Evolutionary conservation across 1,284 basidiomycete genomes (phyloP).

Genomic region (Leccinum colubrinum): DNA sequence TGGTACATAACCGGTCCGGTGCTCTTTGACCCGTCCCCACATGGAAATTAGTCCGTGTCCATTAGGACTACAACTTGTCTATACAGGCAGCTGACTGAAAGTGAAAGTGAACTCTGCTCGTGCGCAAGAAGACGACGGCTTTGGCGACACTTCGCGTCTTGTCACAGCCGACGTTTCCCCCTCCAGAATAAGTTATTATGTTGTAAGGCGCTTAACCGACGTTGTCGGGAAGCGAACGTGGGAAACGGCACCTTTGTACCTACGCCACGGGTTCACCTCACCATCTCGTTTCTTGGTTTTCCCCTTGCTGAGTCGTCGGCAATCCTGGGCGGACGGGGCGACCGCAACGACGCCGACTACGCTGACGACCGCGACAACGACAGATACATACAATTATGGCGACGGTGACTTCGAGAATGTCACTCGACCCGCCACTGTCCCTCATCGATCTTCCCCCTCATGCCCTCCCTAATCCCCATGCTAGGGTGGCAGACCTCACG

Average conservation of each 20-base stretch:
- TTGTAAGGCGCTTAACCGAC: slow-evolving; percentile 18
- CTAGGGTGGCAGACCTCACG: slow-evolving; percentile 11
- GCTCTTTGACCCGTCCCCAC: background rate
- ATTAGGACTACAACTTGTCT: background rate
- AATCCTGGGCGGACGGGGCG: slow-evolving; percentile 14
- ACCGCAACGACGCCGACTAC: slow-evolving; percentile 16
- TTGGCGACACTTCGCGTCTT: slow-evolving; percentile 1
- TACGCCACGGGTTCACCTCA: slow-evolving; percentile 11
- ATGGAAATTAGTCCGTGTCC: background rate
- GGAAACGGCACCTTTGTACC: slow-evolving; percentile 21
- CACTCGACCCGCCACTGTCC: slow-evolving; percentile 15
- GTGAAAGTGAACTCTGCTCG: background rate
- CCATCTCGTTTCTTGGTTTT: slow-evolving; percentile 21
- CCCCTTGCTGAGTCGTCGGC: slow-evolving; percentile 13
- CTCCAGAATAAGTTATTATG: background rate
- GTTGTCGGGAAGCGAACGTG: slow-evolving; percentile 21
- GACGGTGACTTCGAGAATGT: slow-evolving; percentile 16
- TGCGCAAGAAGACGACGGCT: background rate
- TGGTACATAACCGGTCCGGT: background rate
- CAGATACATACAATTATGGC: slow-evolving; percentile 12
- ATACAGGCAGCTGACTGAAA: slow-evolving; percentile 3
- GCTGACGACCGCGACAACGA: slow-evolving; percentile 3
- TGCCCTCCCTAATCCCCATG: slow-evolving; percentile 16
- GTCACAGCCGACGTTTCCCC: slow-evolving; percentile 5
- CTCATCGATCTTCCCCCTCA: slow-evolving; percentile 15